Evolutionary conservation across 306 rosid species (phyloP).

Genomic region (Vigna mungo): DNA sequence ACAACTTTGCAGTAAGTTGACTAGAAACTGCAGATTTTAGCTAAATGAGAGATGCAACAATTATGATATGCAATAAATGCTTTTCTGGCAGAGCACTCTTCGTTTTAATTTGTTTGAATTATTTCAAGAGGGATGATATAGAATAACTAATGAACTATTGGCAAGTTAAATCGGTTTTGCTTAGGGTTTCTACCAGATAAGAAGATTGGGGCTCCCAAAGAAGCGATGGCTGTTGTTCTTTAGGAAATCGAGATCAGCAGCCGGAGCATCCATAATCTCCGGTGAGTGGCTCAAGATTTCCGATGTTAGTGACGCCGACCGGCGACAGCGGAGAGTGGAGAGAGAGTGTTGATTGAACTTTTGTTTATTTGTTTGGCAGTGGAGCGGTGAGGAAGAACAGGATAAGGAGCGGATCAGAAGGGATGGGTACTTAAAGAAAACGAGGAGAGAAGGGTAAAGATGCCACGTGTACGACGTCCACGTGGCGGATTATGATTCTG

Average conservation of each 20-base stretch:
- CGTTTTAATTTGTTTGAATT: slow-evolving; percentile 19
- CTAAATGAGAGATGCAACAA: background rate
- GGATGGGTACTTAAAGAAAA: slow-evolving; percentile 33
- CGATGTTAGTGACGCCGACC: slow-evolving; percentile 1
- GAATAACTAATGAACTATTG: slow-evolving; percentile 80
- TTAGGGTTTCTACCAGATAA: slow-evolving; percentile 57
- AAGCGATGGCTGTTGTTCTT: slow-evolving; percentile 38
- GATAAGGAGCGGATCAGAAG: slow-evolving; percentile 36
- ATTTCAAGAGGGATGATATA: slow-evolving; percentile 51
- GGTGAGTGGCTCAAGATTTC: slow-evolving; percentile 3
- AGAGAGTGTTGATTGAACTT: background rate
- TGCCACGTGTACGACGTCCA: slow-evolving; percentile 51
- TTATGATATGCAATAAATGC: slow-evolving; percentile 31
- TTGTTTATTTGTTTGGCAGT: slow-evolving; percentile 7
- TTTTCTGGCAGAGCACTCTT: slow-evolving; percentile 14
- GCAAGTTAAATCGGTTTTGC: slow-evolving; percentile 75
- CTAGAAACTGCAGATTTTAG: slow-evolving; percentile 25
- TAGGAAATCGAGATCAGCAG: slow-evolving; percentile 20
- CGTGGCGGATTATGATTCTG: slow-evolving; percentile 45
- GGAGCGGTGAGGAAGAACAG: slow-evolving; percentile 35
- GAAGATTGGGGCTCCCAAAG: slow-evolving; percentile 30
- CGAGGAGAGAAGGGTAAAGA: background rate
- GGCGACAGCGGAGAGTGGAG: slow-evolving; percentile 1
- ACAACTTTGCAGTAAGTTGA: slow-evolving; percentile 39
- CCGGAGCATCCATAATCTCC: slow-evolving; percentile 44